Conservation (phyloP, 1,284 basidiomycete species). For the Cerrena zonata region DNA sequence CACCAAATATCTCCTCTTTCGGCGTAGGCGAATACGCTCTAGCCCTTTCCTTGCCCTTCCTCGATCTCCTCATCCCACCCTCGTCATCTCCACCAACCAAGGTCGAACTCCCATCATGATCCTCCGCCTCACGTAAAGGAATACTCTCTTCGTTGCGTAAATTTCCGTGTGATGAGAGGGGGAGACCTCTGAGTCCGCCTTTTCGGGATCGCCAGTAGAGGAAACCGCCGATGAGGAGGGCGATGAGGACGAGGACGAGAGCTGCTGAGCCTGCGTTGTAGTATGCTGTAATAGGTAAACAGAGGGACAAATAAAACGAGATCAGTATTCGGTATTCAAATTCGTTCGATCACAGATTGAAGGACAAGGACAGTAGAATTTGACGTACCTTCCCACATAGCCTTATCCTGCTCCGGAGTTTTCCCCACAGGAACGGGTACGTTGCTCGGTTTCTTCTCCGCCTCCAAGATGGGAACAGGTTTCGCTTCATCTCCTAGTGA, state of each 20-base stretch:
- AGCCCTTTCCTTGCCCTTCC: conserved; percentile 38
- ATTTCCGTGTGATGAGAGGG: conserved; percentile 22
- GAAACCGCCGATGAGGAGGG: conserved; percentile 64
- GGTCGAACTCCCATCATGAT: conserved; percentile 4
- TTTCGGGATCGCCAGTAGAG: conserved; percentile 64
- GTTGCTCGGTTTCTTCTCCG: conserved; percentile 30
- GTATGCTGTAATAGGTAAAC: conserved; percentile 49
- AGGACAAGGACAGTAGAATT: not conserved
- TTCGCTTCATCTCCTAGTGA: conserved; percentile 66
- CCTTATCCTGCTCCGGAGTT: conserved; percentile 68
- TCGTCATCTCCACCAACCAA: conserved; percentile 28
- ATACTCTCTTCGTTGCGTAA: conserved; percentile 43
- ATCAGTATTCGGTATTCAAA: conserved; percentile 1
- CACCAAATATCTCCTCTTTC: conserved; percentile 39
- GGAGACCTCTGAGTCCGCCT: conserved; percentile 30
- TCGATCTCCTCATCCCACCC: conserved; percentile 16
- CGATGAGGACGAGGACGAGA: conserved; percentile 73
- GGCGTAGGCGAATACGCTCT: conserved; percentile 26
- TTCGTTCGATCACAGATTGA: not conserved
- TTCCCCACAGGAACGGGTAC: conserved; percentile 35
- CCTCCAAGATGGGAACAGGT: conserved; percentile 47
- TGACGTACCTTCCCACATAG: conserved; percentile 77
- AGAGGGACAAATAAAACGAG: not conserved
- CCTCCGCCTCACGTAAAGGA: conserved; percentile 37
- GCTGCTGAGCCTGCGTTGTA: conserved; percentile 89